Conservation (phyloP, 805 yeast species). For the Spathaspora girioi region DNA sequence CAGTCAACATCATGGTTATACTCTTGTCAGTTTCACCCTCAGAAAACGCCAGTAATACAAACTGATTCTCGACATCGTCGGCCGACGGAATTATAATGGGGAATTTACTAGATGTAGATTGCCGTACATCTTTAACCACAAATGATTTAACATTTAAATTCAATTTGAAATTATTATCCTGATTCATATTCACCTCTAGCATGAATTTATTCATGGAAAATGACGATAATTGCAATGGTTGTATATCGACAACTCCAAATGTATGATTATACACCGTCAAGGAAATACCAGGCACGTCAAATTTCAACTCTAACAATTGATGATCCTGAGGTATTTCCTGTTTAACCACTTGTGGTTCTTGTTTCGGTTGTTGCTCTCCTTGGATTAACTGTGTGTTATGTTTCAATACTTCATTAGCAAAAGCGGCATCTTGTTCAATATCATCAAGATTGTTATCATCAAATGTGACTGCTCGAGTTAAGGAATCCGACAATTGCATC, state of each 20-base stretch:
- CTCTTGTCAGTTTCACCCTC: constrained; percentile 39
- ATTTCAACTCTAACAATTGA: constrained; percentile 42
- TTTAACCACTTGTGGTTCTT: not conserved
- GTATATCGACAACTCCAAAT: constrained; percentile 24
- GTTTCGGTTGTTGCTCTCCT: not conserved
- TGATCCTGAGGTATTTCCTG: constrained; percentile 23
- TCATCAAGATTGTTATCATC: constrained; percentile 45
- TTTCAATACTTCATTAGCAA: constrained; percentile 51
- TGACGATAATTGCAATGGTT: constrained; percentile 28
- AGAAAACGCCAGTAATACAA: constrained; percentile 52
- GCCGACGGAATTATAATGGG: constrained; percentile 76
- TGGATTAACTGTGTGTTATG: constrained; percentile 13
- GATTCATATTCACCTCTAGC: constrained; percentile 45
- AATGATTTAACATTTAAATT: constrained; percentile 68
- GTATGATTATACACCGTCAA: constrained; percentile 60
- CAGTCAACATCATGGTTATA: constrained; percentile 51
- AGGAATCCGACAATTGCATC: constrained; percentile 48
- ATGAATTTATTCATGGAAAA: constrained; percentile 57
- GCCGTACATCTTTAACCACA: constrained; percentile 71
- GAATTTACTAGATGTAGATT: constrained; percentile 61
- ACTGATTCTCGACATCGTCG: constrained; percentile 62
- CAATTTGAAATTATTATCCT: constrained; percentile 54
- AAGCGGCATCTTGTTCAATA: constrained; percentile 54
- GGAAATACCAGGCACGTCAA: constrained; percentile 61
- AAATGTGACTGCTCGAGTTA: constrained; percentile 51